Conservation (phyloP, 345 rosid species). For the Noccaea bulbosa region DNA sequence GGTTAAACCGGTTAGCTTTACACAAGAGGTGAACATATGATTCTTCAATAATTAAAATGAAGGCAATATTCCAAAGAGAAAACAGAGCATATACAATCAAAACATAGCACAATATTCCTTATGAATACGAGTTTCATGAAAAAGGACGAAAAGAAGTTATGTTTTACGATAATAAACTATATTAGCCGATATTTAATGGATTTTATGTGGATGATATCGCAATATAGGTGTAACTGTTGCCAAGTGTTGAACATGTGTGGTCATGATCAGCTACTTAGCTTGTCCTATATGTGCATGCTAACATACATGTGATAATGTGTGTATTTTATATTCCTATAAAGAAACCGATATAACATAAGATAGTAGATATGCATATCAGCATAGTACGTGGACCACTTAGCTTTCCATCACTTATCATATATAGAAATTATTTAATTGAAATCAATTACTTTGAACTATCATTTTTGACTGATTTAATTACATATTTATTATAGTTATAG, state of each 20-base stretch:
- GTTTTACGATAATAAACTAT: conserved; percentile 13
- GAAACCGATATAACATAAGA: neutral
- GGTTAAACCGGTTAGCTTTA: neutral
- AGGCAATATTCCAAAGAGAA: conserved; percentile 10
- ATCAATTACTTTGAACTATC: conserved; percentile 17
- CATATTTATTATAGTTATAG: conserved; percentile 4
- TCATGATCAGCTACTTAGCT: conserved; percentile 30
- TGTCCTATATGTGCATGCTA: conserved; percentile 1
- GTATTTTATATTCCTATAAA: neutral
- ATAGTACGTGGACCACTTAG: conserved; percentile 21
- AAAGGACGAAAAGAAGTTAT: neutral
- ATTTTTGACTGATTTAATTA: conserved; percentile 7
- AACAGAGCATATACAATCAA: conserved; percentile 15
- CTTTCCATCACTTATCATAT: neutral
- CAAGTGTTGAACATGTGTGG: conserved; percentile 43
- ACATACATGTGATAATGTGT: conserved; percentile 2
- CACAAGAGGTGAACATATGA: neutral
- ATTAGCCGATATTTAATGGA: neutral
- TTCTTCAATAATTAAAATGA: conserved; percentile 4
- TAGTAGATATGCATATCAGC: conserved; percentile 18
- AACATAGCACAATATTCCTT: conserved; percentile 7
- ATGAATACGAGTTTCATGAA: conserved; percentile 19
- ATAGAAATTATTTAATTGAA: neutral
- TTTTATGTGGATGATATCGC: conserved; percentile 29
- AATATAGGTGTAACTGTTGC: conserved; percentile 8